Conservation (phyloP, 768 basidiomycete genomes). For the Phylloporus rhodoxanthus region DNA sequence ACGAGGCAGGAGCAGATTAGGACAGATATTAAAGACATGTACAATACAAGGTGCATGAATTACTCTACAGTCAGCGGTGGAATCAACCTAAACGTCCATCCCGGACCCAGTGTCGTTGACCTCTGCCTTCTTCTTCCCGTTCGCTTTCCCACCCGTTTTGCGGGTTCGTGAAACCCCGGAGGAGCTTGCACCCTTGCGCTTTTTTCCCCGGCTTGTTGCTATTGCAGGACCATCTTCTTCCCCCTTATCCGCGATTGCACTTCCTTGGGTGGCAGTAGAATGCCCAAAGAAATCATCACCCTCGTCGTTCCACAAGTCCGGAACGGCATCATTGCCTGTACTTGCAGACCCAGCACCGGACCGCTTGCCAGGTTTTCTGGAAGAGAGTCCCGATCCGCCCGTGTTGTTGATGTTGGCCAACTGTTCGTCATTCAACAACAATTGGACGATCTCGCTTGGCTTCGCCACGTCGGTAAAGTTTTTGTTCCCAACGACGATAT, state of each 20-base stretch:
- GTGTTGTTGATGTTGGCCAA: slow-evolving; percentile 62
- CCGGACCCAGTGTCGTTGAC: slow-evolving; percentile 21
- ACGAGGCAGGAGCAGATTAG: slow-evolving; percentile 1
- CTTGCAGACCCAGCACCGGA: slow-evolving; percentile 25
- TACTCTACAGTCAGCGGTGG: slow-evolving; percentile 25
- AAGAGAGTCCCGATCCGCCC: slow-evolving; percentile 33
- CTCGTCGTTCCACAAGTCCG: slow-evolving; percentile 81
- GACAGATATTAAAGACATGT: slow-evolving; percentile 25
- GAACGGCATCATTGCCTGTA: slow-evolving; percentile 36
- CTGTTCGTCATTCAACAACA: slow-evolving; percentile 93
- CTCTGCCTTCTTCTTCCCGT: slow-evolving; percentile 29
- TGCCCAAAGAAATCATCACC: slow-evolving; percentile 84
- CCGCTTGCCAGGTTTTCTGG: slow-evolving; percentile 33
- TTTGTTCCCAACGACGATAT: slow-evolving; percentile 97
- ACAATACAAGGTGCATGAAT: slow-evolving; percentile 26
- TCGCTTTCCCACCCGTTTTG: slow-evolving; percentile 29
- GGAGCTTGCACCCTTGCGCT: slow-evolving; percentile 27
- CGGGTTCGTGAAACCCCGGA: slow-evolving; percentile 20
- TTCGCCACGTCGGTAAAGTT: slow-evolving; percentile 89
- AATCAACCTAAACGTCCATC: slow-evolving; percentile 25
- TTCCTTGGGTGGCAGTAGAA: slow-evolving; percentile 27
- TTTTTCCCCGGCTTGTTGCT: slow-evolving; percentile 28
- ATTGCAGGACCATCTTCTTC: slow-evolving; percentile 28
- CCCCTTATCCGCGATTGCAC: slow-evolving; percentile 17
- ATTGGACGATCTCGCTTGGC: slow-evolving; percentile 93